These are phyloP conservation scores for Scenedesmus sp. DNA, from an alignment of 163 green algal genomes.

Conservation along the genomic window DNA sequence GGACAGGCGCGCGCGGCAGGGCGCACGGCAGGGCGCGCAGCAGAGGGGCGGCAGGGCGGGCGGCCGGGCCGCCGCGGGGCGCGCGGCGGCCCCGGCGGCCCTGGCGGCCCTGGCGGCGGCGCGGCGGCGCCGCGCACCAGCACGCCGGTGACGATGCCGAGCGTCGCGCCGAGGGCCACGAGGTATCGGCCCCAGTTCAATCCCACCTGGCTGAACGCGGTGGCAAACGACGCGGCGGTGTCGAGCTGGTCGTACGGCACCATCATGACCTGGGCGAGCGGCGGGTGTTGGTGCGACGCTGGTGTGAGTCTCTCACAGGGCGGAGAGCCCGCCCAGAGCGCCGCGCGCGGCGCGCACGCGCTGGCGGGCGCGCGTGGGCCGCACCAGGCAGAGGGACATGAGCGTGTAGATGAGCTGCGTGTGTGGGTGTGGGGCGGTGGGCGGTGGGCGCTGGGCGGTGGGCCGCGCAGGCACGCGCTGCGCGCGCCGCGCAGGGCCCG, in stretches of 20 bases:
- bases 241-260: constrained; percentile 56
- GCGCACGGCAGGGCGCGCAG: too few relatives aligned
- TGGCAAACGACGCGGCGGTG: constrained; percentile 66
- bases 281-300: neutral
- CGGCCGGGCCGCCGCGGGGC: too few relatives aligned
- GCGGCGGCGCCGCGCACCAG: neutral
- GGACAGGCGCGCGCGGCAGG: too few relatives aligned
- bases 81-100: too few relatives aligned
- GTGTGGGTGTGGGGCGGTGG: too few relatives aligned
- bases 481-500: too few relatives aligned
- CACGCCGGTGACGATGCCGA: constrained; percentile 38
- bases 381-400: constrained; percentile 49
- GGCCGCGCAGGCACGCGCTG: too few relatives aligned
- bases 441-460: too few relatives aligned
- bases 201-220: constrained; percentile 58
- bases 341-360: too few relatives aligned
- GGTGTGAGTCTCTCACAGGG: neutral
- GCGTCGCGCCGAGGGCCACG: constrained; percentile 58
- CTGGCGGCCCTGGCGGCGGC: too few relatives aligned
- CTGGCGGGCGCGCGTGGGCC: neutral
- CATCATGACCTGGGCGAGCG: constrained; percentile 48
- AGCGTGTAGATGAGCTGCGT: constrained; percentile 38
- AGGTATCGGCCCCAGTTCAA: constrained; percentile 53
- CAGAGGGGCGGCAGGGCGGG: too few relatives aligned
- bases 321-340: neutral